Percentiles rank a stretch among this genome's conserved stretches.
Evolutionary conservation across 139 green algal genomes (phyloP).

Genomic region (Prasinococcaceae sp.): DNA sequence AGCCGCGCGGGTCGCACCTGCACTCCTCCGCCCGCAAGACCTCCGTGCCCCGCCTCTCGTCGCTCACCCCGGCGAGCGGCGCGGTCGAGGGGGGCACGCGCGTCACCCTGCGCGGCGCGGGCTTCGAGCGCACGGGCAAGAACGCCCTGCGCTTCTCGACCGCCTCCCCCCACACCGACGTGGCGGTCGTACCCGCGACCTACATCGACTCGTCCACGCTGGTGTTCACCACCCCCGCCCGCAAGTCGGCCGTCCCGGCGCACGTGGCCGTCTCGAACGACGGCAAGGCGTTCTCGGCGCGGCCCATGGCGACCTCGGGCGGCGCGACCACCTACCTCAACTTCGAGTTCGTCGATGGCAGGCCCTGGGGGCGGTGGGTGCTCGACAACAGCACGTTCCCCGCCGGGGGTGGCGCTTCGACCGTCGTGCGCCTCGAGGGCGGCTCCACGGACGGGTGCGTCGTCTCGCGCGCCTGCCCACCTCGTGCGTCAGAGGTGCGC

Average conservation of each 20-base stretch:
- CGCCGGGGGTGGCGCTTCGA: neutral
- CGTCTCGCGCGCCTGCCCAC: too few species aligned
- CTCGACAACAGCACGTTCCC: conserved; percentile 1
- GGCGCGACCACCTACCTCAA: neutral
- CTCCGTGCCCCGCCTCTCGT: too few species aligned
- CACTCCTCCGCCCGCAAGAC: too few species aligned
- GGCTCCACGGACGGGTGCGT: neutral
- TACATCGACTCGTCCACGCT: neutral
- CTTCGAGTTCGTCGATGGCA: neutral
- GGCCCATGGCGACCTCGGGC: conserved; percentile 1
- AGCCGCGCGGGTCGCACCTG: too few species aligned
- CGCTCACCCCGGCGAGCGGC: too few species aligned
- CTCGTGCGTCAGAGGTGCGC: too few species aligned
- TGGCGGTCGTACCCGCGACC: neutral
- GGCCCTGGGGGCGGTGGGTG: neutral
- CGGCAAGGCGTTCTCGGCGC: neutral
- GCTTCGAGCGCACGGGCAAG: neutral
- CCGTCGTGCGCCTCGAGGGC: neutral
- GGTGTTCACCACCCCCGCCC: neutral
- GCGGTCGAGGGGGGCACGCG: neutral
- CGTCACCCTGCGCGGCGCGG: neutral
- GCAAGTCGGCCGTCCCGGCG: neutral
- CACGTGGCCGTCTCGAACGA: conserved; percentile 3
- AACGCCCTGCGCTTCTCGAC: neutral
- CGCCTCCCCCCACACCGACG: neutral